Evolutionary conservation across 768 basidiomycete species (phyloP).

Genomic region (Royoungia palumana): DNA sequence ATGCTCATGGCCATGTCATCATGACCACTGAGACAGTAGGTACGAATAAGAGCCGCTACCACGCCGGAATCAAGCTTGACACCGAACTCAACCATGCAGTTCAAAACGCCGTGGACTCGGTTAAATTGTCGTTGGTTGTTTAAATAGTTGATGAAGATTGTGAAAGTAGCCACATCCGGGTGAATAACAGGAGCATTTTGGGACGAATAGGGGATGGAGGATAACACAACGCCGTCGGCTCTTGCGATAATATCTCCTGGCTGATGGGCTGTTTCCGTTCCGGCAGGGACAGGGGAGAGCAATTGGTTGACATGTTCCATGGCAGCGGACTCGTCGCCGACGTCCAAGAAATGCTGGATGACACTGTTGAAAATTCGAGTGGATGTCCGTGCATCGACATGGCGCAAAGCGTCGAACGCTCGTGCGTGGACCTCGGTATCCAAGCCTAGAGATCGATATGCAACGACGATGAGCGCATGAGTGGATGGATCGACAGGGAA

Average conservation of each 20-base stretch:
- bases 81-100: constrained; percentile 42
- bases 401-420: constrained; percentile 46
- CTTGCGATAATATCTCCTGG: constrained; percentile 27
- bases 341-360: constrained; percentile 59
- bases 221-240: constrained; percentile 27
- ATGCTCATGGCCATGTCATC: constrained; percentile 51
- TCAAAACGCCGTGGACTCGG: constrained; percentile 44
- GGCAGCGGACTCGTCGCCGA: constrained; percentile 46
- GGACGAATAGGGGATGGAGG: neutral
- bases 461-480: constrained; percentile 53
- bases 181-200: constrained; percentile 16
- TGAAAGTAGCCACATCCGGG: constrained; percentile 60
- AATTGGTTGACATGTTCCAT: constrained; percentile 50
- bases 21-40: constrained; percentile 47
- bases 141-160: constrained; percentile 58
- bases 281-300: constrained; percentile 38
- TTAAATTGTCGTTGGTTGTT: constrained; percentile 42
- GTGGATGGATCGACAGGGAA: constrained; percentile 54
- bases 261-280: constrained; percentile 19
- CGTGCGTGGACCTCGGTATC: constrained; percentile 52
- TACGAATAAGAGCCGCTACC: constrained; percentile 53
- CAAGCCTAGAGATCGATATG: constrained; percentile 58
- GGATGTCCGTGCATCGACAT: constrained; percentile 38
- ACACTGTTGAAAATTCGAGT: constrained; percentile 67
- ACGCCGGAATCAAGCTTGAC: constrained; percentile 45